Base-by-base conservation (phyloP, 441 rosid genomes). In the Iberis amara region DNA sequence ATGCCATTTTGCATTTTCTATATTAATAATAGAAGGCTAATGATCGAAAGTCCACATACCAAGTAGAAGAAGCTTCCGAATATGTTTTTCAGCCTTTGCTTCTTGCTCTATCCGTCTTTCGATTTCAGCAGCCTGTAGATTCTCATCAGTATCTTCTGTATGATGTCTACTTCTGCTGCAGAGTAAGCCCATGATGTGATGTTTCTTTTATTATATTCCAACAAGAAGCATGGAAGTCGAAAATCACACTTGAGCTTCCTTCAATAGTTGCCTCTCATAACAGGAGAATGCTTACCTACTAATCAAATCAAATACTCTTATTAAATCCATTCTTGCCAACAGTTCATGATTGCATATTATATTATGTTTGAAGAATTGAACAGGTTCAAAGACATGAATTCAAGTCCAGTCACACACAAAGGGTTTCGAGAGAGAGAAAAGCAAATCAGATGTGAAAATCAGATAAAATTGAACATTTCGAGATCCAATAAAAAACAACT, bases 81-180 rank as follows among this genome's bases (percentile, higher is more conserved):
- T 82, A 69, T 92, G 98, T 68, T 73, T 92, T 67, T 92, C 98
- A 10, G 96, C 94, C 68, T 86, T 88, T 10, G 92, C 76, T 70
- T 92, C 98, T 78, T 79, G 96, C 55, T 88, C 89, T 37, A 92
- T 92, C 62, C 96, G 79, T 69, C 92, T 82, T 68, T 92, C 98
- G 18, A 92, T 88, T 65, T 88, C 96, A 60, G 76, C 91, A 50
- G 89, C 84, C 96, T 92, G 73, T 4, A 68, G 63, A 55, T 74
- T 82, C 76, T 86, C 98, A 38, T 88, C 86, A 7, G 78, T 52
- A 51, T 92, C 83, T 59, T 88, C 81, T 26, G 80, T 74, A 73
- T 66, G 75, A 32, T 47, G 79, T 36, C 62, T 69, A 66, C 76
- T 76, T 81, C 74, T 86, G 62, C 96, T 86, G 78, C 96, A 92